These are phyloP conservation scores for Pleurotus pulmonarius DNA, from an alignment of 768 basidiomycete species.

Conservation along the genomic window DNA sequence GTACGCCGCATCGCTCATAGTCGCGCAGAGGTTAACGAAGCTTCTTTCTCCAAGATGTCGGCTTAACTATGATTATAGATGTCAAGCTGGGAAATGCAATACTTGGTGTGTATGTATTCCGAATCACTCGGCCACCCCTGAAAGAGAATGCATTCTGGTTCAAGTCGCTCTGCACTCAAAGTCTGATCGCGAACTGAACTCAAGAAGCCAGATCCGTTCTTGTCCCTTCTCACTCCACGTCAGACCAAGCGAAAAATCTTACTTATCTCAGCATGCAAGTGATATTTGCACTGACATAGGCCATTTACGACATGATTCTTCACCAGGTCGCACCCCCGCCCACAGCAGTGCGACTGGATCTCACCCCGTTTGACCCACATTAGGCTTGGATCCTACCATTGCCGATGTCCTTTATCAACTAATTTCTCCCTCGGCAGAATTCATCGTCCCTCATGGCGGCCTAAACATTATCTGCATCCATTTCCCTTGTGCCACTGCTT, in stretches of 20 bases:
- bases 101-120: constrained; percentile 4
- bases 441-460: constrained; percentile 18
- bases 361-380: constrained; percentile 13
- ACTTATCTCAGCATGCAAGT: constrained; percentile 11
- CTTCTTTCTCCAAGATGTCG: constrained; percentile 6
- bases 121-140: constrained; percentile 1
- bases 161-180: background rate
- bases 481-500: constrained; percentile 4
- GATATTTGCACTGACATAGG: constrained; percentile 3
- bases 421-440: constrained; percentile 21
- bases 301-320: constrained; percentile 3
- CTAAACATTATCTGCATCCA: constrained; percentile 6
- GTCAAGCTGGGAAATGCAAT: background rate
- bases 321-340: constrained; percentile 3
- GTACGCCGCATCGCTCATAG: constrained; percentile 1
- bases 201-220: background rate
- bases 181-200: constrained; percentile 1
- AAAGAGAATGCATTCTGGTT: constrained; percentile 1
- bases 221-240: constrained; percentile 5
- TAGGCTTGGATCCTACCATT: constrained; percentile 12
- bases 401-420: constrained; percentile 20
- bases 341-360: constrained; percentile 1
- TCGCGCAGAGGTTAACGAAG: background rate
- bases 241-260: constrained; percentile 9
- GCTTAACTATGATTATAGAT: constrained; percentile 1